Percentiles rank a stretch among this genome's conserved stretches.
Conservation (phyloP, 106 monocot species). For the Dendrobium officinale region DNA sequence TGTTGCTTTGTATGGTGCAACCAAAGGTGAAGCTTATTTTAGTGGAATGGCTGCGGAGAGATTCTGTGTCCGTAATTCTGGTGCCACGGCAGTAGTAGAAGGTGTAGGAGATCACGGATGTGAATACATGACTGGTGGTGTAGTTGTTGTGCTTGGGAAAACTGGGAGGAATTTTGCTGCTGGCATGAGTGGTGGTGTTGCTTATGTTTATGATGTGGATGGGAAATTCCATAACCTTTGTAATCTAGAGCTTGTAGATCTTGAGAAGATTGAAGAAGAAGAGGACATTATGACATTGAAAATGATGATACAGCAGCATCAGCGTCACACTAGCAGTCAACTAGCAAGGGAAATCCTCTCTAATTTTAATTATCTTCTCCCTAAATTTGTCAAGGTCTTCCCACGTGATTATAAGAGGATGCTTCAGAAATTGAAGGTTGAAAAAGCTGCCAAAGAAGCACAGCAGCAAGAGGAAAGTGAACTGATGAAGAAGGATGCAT, state of each 20-base stretch:
- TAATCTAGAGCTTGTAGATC: constrained; percentile 79
- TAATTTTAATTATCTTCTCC: constrained; percentile 54
- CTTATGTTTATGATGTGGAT: constrained; percentile 84
- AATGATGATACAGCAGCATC: constrained; percentile 97
- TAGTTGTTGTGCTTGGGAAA: constrained; percentile 81
- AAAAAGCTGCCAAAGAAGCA: constrained; percentile 62
- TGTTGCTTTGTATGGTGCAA: constrained; percentile 97
- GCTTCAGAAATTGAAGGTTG: constrained; percentile 56
- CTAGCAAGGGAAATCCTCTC: constrained; percentile 69
- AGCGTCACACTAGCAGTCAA: constrained; percentile 65
- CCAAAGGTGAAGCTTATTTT: constrained; percentile 93
- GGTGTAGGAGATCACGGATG: constrained; percentile 99
- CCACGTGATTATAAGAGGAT: constrained; percentile 93
- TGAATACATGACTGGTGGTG: constrained; percentile 98
- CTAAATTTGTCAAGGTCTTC: constrained; percentile 90
- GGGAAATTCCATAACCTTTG: constrained; percentile 60
- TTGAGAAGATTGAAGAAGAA: constrained; percentile 78
- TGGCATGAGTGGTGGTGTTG: constrained; percentile 98
- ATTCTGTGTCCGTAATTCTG: constrained; percentile 95
- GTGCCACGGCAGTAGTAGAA: constrained; percentile 94
- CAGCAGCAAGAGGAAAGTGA: constrained; percentile 48
- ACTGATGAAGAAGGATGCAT: constrained; percentile 63
- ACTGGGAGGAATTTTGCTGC: constrained; percentile 99
- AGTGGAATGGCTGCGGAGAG: constrained; percentile 99
- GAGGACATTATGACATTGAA: constrained; percentile 76